A percentile compares a stretch with the other conserved stretches of the same genome.
These are phyloP conservation scores for Fonsecaea nubica DNA, from an alignment of 2,329 filamentous ascomycete species.

Conservation along the genomic window DNA sequence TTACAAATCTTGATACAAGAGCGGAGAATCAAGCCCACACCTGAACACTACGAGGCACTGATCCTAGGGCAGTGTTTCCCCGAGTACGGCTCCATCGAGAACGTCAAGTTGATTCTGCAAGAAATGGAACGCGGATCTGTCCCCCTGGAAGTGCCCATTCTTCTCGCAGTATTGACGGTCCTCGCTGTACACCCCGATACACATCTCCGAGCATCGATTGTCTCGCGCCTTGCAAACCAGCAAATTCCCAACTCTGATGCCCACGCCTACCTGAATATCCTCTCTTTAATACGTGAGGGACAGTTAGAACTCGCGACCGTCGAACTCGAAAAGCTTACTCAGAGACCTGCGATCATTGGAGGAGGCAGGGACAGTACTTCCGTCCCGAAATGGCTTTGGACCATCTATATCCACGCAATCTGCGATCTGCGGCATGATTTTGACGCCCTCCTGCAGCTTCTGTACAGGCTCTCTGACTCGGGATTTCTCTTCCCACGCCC, in stretches of 20 bases:
- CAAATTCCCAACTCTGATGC: constrained; percentile 71
- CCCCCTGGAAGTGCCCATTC: constrained; percentile 68
- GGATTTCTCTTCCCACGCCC: constrained; percentile 57
- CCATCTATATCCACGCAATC: constrained; percentile 76
- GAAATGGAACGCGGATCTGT: constrained; percentile 73
- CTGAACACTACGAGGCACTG: constrained; percentile 70
- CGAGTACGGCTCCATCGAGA: constrained; percentile 68
- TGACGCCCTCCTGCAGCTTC: constrained; percentile 75
- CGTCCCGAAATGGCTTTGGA: constrained; percentile 76
- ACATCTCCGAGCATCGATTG: constrained; percentile 71
- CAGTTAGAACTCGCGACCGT: constrained; percentile 81
- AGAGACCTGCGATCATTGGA: constrained; percentile 46
- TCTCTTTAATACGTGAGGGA: constrained; percentile 79
- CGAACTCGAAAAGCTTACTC: constrained; percentile 70
- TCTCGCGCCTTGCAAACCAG: constrained; percentile 68
- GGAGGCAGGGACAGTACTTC: constrained; percentile 43
- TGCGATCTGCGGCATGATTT: constrained; percentile 71
- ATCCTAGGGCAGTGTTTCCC: constrained; percentile 73
- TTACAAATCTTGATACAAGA: constrained; percentile 49
- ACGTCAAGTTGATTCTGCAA: constrained; percentile 68
- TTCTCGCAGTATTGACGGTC: constrained; percentile 73
- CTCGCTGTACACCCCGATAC: constrained; percentile 88
- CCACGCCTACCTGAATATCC: constrained; percentile 70
- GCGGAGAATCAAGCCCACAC: constrained; percentile 46
- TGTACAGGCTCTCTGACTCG: constrained; percentile 63